Base-by-base conservation (phyloP, 495 filamentous ascomycete genomes). In the Parathielavia hyrcaniae region DNA sequence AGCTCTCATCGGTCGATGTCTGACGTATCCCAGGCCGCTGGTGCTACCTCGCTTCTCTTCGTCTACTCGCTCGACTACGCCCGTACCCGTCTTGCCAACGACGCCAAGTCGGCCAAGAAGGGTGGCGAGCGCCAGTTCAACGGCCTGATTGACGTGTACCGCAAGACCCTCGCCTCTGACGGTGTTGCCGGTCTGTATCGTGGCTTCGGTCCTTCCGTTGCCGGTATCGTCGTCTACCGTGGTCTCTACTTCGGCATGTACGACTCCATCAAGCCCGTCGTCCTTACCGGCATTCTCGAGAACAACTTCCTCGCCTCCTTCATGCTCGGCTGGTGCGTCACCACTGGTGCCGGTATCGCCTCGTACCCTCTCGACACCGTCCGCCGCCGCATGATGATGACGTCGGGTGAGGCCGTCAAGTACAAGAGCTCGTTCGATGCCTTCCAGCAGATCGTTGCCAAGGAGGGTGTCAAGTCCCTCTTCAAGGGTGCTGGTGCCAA, bases 301-400 rank as follows among this genome's bases (percentile, higher is more conserved):
- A 90, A 90, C 81, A 96, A 90, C 86, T 98, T 98, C 90, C 79
- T 97, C 65, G 93, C 93, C 74, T 97, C 93, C 55, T 98, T 97
- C 91, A 68, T 83, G 70, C 91, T 98, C 81, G 95, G 93, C 75
- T 98, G 93, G 93, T 83, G 83, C 80, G 95, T 98, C 83, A 97
- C 93, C 78, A 98, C 95, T 78, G 92, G 86, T 90, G 93, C 93
- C 78, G 95, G 93, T 95, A 96, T 98, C 79, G 92, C 92, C 79
- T 97, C 93, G 71, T 98, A 98, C 82, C 93, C 93, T 79, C 89
- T 97, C 67, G 93, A 98, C 76, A 98, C 93, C 71, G 86, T 98
- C 81, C 93, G 93, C 86, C 91, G 93, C 85, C 93, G 93, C 83
- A 98, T 98, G 93, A 98, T 98, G 93, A 98, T 98, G 93, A 97